Base-by-base conservation (phyloP, 2,329 filamentous ascomycete genomes). In the Elsinoe batatas region DNA sequence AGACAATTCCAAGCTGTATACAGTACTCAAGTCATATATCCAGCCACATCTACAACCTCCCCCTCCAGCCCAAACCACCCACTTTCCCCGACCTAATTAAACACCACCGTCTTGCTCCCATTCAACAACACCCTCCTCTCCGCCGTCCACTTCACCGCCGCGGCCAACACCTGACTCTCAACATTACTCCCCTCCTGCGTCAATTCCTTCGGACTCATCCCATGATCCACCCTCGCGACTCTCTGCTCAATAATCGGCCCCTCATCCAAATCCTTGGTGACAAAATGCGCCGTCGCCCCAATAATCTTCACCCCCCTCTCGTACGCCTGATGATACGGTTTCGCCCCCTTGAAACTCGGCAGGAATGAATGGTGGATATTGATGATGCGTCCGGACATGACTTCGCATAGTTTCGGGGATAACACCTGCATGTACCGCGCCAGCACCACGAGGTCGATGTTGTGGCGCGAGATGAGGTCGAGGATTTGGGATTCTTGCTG, bases 281-380 rank as follows among this genome's bases (percentile, higher is more conserved):
- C 88, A 63, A 91, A 91, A 72, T 93, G 88, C 4, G 88, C 88
- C 1, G 87, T 90, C 20, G 88, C 88, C 58, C 88, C 88, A 57
- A 91, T 90, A 63, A 93, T 91, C 79, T 93, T 93, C 61, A 93
- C 88, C 58, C 88, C 88, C 26, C 87, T 81, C 60, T 91, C 87
- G 67, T 87, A 91, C 6, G 88, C 88, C 76, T 93, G 88, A 71
- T 91, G 88, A 72, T 93, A 93, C 2, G 88, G 88, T 72, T 88
- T 89, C 30, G 88, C 88, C 59, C 88, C 88, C 78, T 93, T 93
- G 80, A 93, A 93, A 8, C 80, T 84, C 0, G 88, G 88, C 77
- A 93, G 70, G 80, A 93, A 93, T 62, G 81, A 85, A 74, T 93
- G 88, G 74, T 93, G 88, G 71, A 93, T 91, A 74, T 93, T 93